Base-by-base conservation (phyloP, 2,329 filamentous ascomycete species). In the Cladophialophora chaetospira region DNA sequence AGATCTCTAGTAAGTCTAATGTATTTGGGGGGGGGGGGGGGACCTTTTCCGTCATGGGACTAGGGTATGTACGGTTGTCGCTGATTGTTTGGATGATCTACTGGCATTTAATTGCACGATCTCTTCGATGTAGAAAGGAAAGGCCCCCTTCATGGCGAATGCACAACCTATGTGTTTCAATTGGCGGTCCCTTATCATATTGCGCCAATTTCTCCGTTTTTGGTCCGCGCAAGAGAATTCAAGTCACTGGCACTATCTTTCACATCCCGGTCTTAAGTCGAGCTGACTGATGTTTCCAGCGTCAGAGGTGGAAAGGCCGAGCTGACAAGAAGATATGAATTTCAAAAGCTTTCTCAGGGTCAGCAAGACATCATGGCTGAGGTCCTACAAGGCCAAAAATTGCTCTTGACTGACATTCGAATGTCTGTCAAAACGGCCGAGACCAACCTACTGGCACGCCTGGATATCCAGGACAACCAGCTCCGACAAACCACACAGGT, bases 1-100 rank as follows among this genome's bases (percentile, higher is more conserved):
- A 29, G 43, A 55, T 5, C 17, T 49, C 4, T 49, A 55, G 53
- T 55, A 42, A 49, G 53, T 43, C 19, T 11, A 9, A 10, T 19
- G n/a, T 43, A 19, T 43, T 43, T n/a, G n/a, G n/a, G n/a, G n/a
- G n/a, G n/a, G n/a, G n/a, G n/a, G n/a, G n/a, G n/a, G n/a, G n/a
- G n/a, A n/a, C n/a, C n/a, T n/a, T n/a, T n/a, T n/a, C n/a, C n/a
- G n/a, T n/a, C n/a, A n/a, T n/a, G n/a, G 4, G 19, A 2, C 1
- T 13, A 8, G 6, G 13, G 35, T 5, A 13, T 38, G n/a, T 38
- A 13, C 13, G 13, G 2, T 5, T n/a, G n/a, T n/a, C n/a, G n/a
- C n/a, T n/a, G n/a, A n/a, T n/a, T n/a, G n/a, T n/a, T n/a, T n/a
- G n/a, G n/a, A n/a, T n/a, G n/a, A n/a, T n/a, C n/a, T n/a, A n/a